Percentiles rank a stretch among this genome's conserved stretches.
These are phyloP conservation scores for Quercus parvula DNA, from an alignment of 306 rosid genomes.

Conservation along the genomic window DNA sequence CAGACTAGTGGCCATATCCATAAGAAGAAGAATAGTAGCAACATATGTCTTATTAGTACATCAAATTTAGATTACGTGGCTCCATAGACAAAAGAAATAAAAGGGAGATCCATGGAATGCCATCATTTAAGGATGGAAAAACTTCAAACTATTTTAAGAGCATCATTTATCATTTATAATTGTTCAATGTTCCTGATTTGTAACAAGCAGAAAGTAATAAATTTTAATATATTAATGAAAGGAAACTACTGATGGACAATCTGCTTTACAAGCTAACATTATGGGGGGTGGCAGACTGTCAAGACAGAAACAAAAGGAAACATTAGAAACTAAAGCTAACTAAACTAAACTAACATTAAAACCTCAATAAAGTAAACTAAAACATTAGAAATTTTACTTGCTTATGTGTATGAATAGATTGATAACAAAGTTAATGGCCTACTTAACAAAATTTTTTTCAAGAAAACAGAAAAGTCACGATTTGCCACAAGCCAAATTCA, in stretches of 20 bases:
- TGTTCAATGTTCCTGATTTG: background rate
- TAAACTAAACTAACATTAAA: too few species aligned
- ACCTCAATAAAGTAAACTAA: too few species aligned
- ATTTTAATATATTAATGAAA: too few species aligned
- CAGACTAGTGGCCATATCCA: slow-evolving; percentile 49
- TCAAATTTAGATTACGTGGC: background rate
- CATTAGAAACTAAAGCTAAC: too few species aligned
- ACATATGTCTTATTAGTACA: background rate
- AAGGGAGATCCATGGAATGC: background rate
- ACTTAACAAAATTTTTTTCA: too few species aligned
- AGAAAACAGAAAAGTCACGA: too few species aligned
- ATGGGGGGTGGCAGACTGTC: too few species aligned
- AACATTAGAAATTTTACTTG: background rate
- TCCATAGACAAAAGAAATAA: background rate
- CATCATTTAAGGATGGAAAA: background rate
- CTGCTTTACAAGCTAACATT: too few species aligned
- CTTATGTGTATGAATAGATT: background rate
- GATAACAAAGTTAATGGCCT: too few species aligned
- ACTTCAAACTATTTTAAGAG: background rate
- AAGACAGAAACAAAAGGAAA: too few species aligned
- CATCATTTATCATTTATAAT: background rate
- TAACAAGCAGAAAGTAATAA: background rate
- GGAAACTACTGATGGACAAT: too few species aligned
- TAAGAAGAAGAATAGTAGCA: background rate
- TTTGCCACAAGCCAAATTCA: too few species aligned